Evolutionary conservation across 106 monocot genomes (phyloP).

Genomic region (Dendrobium chrysotoxum): DNA sequence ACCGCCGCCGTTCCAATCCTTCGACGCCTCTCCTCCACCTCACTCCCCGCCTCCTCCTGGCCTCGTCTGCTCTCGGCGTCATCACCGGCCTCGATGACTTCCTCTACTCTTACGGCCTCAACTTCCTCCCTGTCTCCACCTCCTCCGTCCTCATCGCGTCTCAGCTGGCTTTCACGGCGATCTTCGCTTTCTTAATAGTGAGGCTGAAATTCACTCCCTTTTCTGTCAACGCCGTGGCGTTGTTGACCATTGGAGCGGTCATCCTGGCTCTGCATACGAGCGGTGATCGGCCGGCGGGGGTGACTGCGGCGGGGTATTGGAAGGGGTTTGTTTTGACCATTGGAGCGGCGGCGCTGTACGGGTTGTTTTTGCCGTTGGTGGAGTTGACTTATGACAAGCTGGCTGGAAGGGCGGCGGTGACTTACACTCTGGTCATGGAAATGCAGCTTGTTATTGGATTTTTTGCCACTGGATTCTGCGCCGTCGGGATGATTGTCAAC

Average conservation of each 20-base stretch:
- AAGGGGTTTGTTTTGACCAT: conserved; percentile 9
- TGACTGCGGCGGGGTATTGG: conserved; percentile 1
- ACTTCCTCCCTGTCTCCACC: conserved; percentile 13
- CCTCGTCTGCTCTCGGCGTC: background rate
- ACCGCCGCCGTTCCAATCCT: background rate
- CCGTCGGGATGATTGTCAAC: conserved; percentile 48
- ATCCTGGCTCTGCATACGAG: conserved; percentile 8
- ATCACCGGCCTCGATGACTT: conserved; percentile 9
- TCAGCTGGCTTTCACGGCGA: conserved; percentile 16
- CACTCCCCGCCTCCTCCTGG: conserved; percentile 2
- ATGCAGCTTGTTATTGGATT: conserved; percentile 55
- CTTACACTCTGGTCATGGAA: conserved; percentile 32
- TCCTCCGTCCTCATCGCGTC: conserved; percentile 5
- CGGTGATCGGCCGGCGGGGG: conserved; percentile 15
- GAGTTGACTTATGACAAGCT: conserved; percentile 5
- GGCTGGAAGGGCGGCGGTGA: background rate
- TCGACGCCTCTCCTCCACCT: background rate
- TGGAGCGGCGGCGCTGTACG: conserved; percentile 4
- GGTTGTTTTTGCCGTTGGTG: conserved; percentile 6
- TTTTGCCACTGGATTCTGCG: conserved; percentile 42
- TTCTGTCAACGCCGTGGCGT: conserved; percentile 14
- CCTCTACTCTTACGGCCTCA: conserved; percentile 10
- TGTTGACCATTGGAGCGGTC: conserved; percentile 9
- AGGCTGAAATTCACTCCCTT: conserved; percentile 12
- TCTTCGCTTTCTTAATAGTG: conserved; percentile 19